phyloP scores from a whole-genome alignment of 352 stramenopile genomes.

The Phytophthora rubi region DNA sequence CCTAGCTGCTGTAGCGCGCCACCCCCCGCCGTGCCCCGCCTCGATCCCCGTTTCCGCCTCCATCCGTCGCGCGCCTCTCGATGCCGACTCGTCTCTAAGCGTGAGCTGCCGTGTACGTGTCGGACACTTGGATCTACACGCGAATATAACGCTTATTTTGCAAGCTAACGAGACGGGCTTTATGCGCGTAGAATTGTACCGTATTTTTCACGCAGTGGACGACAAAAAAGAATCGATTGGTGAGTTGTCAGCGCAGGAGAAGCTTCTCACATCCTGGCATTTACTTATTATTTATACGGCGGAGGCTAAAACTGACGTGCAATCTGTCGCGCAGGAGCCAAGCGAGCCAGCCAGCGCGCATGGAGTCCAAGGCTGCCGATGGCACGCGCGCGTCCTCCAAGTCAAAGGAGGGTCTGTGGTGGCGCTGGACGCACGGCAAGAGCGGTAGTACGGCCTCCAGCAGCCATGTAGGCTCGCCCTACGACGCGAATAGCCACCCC shows the following conservation, averaged over 20 bases:
- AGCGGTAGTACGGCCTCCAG: conserved; percentile 52
- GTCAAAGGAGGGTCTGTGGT: conserved; percentile 56
- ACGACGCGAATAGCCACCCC: background rate
- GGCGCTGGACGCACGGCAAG: conserved; percentile 79
- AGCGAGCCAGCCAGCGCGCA: conserved; percentile 8
- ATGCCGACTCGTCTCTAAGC: conserved; percentile 33
- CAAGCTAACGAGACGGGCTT: conserved; percentile 5
- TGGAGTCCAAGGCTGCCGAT: conserved; percentile 47
- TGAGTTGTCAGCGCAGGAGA: background rate
- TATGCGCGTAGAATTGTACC: conserved; percentile 2
- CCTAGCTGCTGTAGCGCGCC: background rate
- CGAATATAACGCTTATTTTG: background rate
- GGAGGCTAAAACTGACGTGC: background rate
- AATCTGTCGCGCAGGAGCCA: background rate
- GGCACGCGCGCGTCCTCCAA: conserved; percentile 27
- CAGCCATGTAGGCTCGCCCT: conserved; percentile 14
- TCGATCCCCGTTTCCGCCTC: background rate
- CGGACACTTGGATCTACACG: background rate
- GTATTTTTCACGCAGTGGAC: conserved; percentile 13
- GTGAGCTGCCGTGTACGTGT: conserved; percentile 13
- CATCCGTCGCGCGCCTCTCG: conserved; percentile 9
- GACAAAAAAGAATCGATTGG: conserved; percentile 23
- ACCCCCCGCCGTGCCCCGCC: background rate
- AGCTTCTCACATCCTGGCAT: background rate
- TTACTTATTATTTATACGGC: background rate